Evolutionary conservation across 441 rosid species (phyloP), one percentile per base, ranked within the genome.

Genomic region (Theobroma grandiflorum): DNA sequence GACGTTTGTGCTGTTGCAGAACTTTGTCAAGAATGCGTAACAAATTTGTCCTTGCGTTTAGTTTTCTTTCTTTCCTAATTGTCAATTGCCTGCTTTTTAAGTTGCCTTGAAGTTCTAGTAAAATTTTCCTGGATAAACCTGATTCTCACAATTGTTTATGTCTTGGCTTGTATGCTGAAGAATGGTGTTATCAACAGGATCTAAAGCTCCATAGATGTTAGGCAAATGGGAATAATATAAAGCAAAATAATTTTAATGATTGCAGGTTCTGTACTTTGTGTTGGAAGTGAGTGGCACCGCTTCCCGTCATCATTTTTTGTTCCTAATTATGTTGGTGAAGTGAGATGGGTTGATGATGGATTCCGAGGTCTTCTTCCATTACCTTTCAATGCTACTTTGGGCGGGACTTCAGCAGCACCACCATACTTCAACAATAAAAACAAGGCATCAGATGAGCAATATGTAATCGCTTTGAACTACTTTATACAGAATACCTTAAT

Each of bases 281-380:
- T 95, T 84, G 98, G 98, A 88, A 91, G 98, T 83, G 99, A 96
- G 83, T 91, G 99, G 98, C 99, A 96, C 82, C 98, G 99, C 52
- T 92, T 86, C 82, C 98, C 97, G 11, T 93, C 99, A 38, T 96
- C 98, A 31, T 96, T 96, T 86, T 92, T 95, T 43, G 85, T 96
- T 76, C 99, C 99, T 49, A 83, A 84, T 66, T 95, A 76, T 82
- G 72, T 96, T 8, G 78, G 90, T 79, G 90, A 91, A 84, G 93
- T 96, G 59, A 85, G 90, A 63, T 96, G 99, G 99, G 90, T 93
- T 37, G 97, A 96, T 85, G 99, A 96, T 81, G 99, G 98, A 6
- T 93, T 96, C 89, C 89, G 84, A 6, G 98, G 99, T 77, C 95
- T 96, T 84, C 98, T 96, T 83, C 99, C 99, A 35, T 81, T 93